Conservation (phyloP, 768 basidiomycete species). For the Trametes cingulata region DNA sequence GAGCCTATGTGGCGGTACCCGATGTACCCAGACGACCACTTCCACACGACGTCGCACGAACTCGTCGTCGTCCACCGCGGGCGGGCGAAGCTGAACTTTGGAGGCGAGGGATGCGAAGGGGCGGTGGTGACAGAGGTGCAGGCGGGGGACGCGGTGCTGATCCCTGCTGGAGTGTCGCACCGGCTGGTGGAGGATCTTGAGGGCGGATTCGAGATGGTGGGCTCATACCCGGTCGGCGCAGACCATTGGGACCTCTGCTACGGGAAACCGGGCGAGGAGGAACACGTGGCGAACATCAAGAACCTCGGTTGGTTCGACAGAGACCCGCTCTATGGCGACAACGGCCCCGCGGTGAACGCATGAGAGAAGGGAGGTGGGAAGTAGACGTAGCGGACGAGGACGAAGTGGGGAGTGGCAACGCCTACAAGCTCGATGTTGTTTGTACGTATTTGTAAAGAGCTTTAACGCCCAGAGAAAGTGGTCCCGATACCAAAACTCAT, state of each 20-base stretch:
- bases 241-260: conserved; percentile 43
- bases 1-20: conserved; percentile 44
- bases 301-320: conserved; percentile 38
- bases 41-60: conserved; percentile 46
- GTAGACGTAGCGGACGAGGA: no score
- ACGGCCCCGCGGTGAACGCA: conserved; percentile 38
- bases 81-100: conserved; percentile 41
- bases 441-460: no score
- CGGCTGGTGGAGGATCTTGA: conserved; percentile 33
- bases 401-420: no score
- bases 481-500: no score
- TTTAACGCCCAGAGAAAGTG: no score
- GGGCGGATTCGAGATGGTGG: conserved; percentile 41
- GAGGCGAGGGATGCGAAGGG: conserved; percentile 38
- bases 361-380: no score
- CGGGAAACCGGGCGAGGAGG: conserved; percentile 36
- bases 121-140: conserved; percentile 34
- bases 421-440: no score
- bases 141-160: conserved; percentile 41
- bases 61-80: conserved; percentile 39
- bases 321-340: conserved; percentile 43
- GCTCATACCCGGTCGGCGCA: conserved; percentile 39
- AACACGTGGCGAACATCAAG: conserved; percentile 29
- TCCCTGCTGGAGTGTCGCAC: conserved; percentile 46
- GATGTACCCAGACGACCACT: conserved; percentile 44